Conservation (phyloP, 2,329 filamentous ascomycete species). For the Colletotrichum lini region DNA sequence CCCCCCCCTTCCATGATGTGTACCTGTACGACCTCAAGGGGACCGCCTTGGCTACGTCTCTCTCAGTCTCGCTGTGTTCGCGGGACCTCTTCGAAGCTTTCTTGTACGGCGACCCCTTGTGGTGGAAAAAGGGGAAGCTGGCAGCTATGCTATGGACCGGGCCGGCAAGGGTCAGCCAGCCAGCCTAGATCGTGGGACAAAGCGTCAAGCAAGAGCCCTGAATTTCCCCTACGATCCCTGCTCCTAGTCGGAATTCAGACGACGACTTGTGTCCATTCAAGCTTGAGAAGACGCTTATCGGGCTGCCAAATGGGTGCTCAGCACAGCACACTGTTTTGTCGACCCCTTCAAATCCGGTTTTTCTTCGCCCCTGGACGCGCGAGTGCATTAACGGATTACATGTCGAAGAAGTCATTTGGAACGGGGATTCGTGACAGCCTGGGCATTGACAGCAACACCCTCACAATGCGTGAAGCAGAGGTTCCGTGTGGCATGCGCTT, state of each 20-base stretch:
- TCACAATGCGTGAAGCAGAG: not conserved
- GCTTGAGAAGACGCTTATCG: not conserved
- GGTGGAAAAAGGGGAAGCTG: not conserved
- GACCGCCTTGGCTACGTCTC: too few relatives aligned
- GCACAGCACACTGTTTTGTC: not conserved
- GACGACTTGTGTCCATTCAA: constrained; percentile 14
- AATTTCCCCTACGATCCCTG: constrained; percentile 33
- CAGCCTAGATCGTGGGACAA: constrained; percentile 26
- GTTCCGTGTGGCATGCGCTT: constrained; percentile 23
- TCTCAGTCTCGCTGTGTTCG: too few relatives aligned
- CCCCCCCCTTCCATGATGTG: too few relatives aligned
- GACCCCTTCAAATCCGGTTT: not conserved
- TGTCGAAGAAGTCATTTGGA: not conserved
- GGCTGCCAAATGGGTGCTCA: not conserved
- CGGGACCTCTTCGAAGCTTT: not conserved
- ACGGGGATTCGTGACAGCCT: not conserved
- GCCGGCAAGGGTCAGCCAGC: constrained; percentile 29
- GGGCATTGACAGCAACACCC: not conserved
- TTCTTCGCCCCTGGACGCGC: not conserved
- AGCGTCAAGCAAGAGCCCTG: constrained; percentile 40
- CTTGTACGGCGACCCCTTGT: not conserved
- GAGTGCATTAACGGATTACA: not conserved
- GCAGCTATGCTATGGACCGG: constrained; percentile 33
- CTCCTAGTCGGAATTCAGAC: constrained; percentile 28
- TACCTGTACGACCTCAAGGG: too few relatives aligned